These are phyloP conservation scores for Acephala macrosclerotiorum DNA, from an alignment of 2,329 filamentous ascomycete species.

Conservation along the genomic window DNA sequence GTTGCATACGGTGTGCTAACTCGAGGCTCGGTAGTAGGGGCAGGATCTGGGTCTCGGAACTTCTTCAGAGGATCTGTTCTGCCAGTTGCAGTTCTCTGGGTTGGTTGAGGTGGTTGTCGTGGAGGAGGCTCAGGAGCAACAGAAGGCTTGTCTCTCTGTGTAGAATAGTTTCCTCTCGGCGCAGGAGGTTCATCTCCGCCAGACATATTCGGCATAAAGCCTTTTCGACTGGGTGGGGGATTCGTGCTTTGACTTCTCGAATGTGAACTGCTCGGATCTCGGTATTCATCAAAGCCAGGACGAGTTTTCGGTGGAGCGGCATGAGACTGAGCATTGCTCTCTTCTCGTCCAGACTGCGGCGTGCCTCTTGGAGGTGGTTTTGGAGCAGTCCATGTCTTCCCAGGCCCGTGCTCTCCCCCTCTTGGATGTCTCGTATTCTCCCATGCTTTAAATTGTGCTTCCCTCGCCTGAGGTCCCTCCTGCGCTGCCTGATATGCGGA, in stretches of 20 bases:
- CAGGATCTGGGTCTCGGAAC: slow-evolving; percentile 52
- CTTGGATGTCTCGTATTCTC: slow-evolving; percentile 40
- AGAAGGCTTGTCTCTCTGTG: slow-evolving; percentile 35
- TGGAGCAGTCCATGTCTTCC: slow-evolving; percentile 31
- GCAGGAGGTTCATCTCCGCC: slow-evolving; percentile 44
- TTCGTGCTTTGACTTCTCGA: slow-evolving; percentile 36
- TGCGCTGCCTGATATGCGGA: slow-evolving; percentile 39
- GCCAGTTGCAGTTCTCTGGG: slow-evolving; percentile 44
- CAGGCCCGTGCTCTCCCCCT: slow-evolving; percentile 23
- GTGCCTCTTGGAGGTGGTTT: slow-evolving; percentile 36
- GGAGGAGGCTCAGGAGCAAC: slow-evolving; percentile 38
- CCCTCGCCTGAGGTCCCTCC: slow-evolving; percentile 42
- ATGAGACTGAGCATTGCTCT: slow-evolving; percentile 33
- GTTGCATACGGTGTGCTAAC: slow-evolving; percentile 64
- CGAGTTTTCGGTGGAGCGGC: slow-evolving; percentile 29
- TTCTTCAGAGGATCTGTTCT: slow-evolving; percentile 54
- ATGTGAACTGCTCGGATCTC: slow-evolving; percentile 27
- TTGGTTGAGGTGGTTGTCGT: slow-evolving; percentile 23
- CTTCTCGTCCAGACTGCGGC: slow-evolving; percentile 35
- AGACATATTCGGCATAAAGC: slow-evolving; percentile 43
- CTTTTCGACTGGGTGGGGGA: slow-evolving; percentile 34
- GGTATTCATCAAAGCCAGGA: slow-evolving; percentile 35
- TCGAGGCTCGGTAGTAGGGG: slow-evolving; percentile 53
- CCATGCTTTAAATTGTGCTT: slow-evolving; percentile 43
- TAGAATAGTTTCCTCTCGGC: slow-evolving; percentile 42